A percentile compares a stretch with the other conserved stretches of the same genome.
Conservation (phyloP, 2,329 filamentous ascomycete genomes). For the Ceratocystis lukuohia region DNA sequence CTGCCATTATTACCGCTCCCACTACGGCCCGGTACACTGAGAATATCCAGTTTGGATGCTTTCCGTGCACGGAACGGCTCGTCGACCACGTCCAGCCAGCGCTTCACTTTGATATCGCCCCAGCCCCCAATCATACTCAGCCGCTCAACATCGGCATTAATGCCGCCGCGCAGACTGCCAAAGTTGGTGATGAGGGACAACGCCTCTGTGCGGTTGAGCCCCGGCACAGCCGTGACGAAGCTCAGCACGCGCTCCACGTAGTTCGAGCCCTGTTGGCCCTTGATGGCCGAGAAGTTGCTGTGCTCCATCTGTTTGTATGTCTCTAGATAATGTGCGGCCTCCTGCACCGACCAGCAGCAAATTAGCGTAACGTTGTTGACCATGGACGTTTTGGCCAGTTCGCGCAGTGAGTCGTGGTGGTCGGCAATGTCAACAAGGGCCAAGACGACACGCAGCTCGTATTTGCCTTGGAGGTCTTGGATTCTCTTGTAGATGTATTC, state of each 20-base stretch:
- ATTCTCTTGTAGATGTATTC: conserved; percentile 97
- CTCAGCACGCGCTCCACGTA: conserved; percentile 83
- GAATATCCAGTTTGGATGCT: conserved; percentile 39
- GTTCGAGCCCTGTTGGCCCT: conserved; percentile 66
- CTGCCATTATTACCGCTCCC: background rate
- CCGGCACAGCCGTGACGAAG: conserved; percentile 79
- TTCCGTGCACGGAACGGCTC: conserved; percentile 72
- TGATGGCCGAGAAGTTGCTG: conserved; percentile 65
- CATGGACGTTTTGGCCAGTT: conserved; percentile 81
- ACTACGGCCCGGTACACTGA: conserved; percentile 10
- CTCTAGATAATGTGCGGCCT: conserved; percentile 87
- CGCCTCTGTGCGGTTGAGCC: conserved; percentile 89
- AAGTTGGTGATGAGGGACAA: conserved; percentile 83
- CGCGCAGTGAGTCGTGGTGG: conserved; percentile 78
- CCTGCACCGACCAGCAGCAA: conserved; percentile 85
- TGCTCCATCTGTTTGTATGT: conserved; percentile 92
- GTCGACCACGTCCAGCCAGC: conserved; percentile 68
- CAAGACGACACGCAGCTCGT: conserved; percentile 72
- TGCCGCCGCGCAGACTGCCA: conserved; percentile 70
- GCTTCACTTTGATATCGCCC: conserved; percentile 88
- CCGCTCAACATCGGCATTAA: conserved; percentile 81
- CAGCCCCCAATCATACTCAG: conserved; percentile 75
- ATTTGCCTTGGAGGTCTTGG: conserved; percentile 68
- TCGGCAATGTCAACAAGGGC: conserved; percentile 92
- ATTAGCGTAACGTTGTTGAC: conserved; percentile 89